These are phyloP conservation scores for Solanum ossicruentum DNA, from an alignment of 257 asterid genomes.

Conservation along the genomic window DNA sequence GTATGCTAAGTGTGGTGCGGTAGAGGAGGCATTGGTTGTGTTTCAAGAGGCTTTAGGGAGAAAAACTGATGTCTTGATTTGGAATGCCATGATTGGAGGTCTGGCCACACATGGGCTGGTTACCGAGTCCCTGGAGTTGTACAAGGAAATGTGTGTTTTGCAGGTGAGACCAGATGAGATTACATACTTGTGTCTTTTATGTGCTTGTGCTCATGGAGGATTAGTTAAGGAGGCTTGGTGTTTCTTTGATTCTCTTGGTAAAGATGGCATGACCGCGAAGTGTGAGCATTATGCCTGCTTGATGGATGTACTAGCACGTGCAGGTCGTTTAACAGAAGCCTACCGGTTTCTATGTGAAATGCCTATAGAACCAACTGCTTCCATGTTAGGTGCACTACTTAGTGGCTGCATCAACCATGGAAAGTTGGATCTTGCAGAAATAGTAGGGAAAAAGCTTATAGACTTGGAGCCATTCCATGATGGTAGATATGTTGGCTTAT, in stretches of 20 bases:
- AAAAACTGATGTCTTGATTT: slow-evolving; percentile 41
- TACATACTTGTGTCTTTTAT: slow-evolving; percentile 54
- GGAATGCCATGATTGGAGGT: slow-evolving; percentile 80
- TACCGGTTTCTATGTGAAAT: slow-evolving; percentile 24
- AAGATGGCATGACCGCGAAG: slow-evolving; percentile 39
- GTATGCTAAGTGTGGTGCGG: slow-evolving; percentile 76
- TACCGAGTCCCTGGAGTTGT: slow-evolving; percentile 25
- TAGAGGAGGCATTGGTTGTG: slow-evolving; percentile 41
- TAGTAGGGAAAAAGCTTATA: slow-evolving; percentile 49
- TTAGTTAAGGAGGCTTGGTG: slow-evolving; percentile 49
- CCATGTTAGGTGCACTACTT: slow-evolving; percentile 58
- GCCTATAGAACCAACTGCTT: slow-evolving; percentile 47
- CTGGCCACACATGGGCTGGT: slow-evolving; percentile 64
- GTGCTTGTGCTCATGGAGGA: slow-evolving; percentile 76
- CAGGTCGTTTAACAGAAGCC: slow-evolving; percentile 47
- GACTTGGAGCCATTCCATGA: slow-evolving; percentile 57
- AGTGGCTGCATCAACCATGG: slow-evolving; percentile 61
- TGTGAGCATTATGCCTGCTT: slow-evolving; percentile 67
- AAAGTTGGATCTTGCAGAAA: slow-evolving; percentile 44
- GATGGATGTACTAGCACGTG: slow-evolving; percentile 73
- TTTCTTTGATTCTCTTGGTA: slow-evolving; percentile 27
- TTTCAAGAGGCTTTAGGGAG: slow-evolving; percentile 27
- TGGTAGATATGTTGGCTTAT: slow-evolving; percentile 65
- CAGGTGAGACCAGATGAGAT: slow-evolving; percentile 48
- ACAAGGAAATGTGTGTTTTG: slow-evolving; percentile 22